phyloP scores from a whole-genome alignment of 1,284 basidiomycete species.

The Ceratobasidium sp. region DNA sequence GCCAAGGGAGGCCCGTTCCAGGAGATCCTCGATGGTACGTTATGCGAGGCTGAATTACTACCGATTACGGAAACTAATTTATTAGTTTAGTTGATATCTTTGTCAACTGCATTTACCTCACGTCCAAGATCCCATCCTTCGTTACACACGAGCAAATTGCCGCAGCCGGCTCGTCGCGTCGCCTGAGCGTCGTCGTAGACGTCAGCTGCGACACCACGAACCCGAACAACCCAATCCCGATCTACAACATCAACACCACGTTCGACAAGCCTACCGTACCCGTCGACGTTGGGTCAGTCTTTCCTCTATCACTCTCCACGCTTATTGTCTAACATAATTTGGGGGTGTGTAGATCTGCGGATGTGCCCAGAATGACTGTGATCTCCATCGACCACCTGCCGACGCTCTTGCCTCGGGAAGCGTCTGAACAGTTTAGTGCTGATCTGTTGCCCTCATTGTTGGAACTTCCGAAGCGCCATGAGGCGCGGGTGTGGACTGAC shows the following conservation, averaged over 20 bases:
- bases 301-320: constrained; percentile 14
- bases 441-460: constrained; percentile 92
- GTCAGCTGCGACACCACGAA: constrained; percentile 99
- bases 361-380: constrained; percentile 77
- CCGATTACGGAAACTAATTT: neutral
- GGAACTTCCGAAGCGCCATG: constrained; percentile 76
- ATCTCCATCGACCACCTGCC: constrained; percentile 99
- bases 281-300: constrained; percentile 80
- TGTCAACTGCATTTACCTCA: constrained; percentile 99
- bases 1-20: constrained; percentile 97
- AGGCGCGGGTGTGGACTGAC: constrained; percentile 88
- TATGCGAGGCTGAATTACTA: neutral
- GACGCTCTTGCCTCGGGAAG: constrained; percentile 94
- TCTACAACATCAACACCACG: constrained; percentile 96
- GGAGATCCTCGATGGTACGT: constrained; percentile 86
- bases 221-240: constrained; percentile 97
- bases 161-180: constrained; percentile 77
- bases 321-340: neutral
- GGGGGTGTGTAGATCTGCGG: neutral
- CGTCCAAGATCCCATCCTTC: constrained; percentile 90
- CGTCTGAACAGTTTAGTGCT: constrained; percentile 94
- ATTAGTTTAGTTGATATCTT: constrained; percentile 86
- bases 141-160: constrained; percentile 81
- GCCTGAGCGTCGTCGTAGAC: constrained; percentile 91
- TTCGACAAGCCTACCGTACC: constrained; percentile 94